These are phyloP conservation scores for Saccharomycopsis fermentans DNA, from an alignment of 805 yeast genomes.

Conservation along the genomic window DNA sequence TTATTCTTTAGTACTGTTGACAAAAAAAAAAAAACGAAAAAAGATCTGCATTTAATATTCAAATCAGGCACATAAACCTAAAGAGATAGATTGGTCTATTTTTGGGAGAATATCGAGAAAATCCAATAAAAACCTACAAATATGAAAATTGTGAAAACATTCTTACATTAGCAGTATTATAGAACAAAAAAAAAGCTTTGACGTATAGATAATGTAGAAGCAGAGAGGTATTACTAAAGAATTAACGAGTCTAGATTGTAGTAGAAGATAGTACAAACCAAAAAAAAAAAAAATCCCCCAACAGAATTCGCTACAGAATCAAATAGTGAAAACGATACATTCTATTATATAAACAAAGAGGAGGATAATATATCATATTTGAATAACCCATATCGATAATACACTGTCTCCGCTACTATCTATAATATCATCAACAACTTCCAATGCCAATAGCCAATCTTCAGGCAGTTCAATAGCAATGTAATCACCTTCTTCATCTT, in stretches of 20 bases:
- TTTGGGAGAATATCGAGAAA: no score
- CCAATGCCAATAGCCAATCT: constrained; percentile 81
- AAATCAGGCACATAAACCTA: background rate
- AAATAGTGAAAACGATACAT: background rate
- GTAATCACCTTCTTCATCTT: constrained; percentile 93
- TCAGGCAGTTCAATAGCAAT: constrained; percentile 79
- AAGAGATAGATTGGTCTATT: no score
- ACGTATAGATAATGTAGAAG: no score
- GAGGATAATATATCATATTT: constrained; percentile 2
- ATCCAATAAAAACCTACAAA: background rate
- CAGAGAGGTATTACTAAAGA: no score
- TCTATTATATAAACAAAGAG: background rate
- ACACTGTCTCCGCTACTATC: constrained; percentile 33
- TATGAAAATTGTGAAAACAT: no score
- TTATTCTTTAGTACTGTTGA: background rate
- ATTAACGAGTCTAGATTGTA: no score
- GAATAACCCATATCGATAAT: constrained; percentile 33
- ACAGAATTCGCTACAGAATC: background rate
- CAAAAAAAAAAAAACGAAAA: background rate
- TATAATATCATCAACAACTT: constrained; percentile 41
- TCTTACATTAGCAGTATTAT: no score
- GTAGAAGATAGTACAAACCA: no score
- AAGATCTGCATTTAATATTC: background rate
- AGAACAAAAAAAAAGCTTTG: no score
- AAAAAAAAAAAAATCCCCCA: no score